Evolutionary conservation across 1,284 basidiomycete species (phyloP).

Genomic region (Ceratobasidium sp.): DNA sequence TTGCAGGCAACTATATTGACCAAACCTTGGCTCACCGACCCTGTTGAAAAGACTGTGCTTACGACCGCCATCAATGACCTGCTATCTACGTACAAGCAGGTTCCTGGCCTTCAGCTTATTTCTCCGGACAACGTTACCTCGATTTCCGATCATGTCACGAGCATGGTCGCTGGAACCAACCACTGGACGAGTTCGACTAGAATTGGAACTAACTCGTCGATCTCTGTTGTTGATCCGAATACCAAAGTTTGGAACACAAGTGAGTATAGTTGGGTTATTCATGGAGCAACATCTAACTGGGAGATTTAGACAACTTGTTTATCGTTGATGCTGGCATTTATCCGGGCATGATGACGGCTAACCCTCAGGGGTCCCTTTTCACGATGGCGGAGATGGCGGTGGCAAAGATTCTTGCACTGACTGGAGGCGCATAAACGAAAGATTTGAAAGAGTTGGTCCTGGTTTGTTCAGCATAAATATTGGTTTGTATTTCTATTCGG

Average conservation of each 20-base stretch:
- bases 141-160: constrained; percentile 45
- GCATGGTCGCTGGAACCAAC: constrained; percentile 64
- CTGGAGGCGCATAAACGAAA: constrained; percentile 63
- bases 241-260: constrained; percentile 70
- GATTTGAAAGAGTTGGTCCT: no score
- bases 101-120: constrained; percentile 65
- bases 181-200: constrained; percentile 70
- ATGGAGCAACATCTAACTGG: constrained; percentile 20
- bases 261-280: constrained; percentile 63
- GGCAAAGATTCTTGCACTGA: constrained; percentile 66
- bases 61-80: constrained; percentile 65
- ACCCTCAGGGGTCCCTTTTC: constrained; percentile 69
- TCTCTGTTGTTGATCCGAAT: constrained; percentile 69
- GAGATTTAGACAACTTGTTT: constrained; percentile 56
- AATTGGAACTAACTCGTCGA: constrained; percentile 61
- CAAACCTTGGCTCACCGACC: constrained; percentile 71
- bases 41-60: constrained; percentile 67
- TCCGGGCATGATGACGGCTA: constrained; percentile 66
- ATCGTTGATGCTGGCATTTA: constrained; percentile 61
- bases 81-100: constrained; percentile 56
- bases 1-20: constrained; percentile 65
- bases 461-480: no score
- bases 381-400: constrained; percentile 68
- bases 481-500: no score
- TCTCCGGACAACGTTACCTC: constrained; percentile 69